Conservation (phyloP, 768 basidiomycete species). For the Hemileccinum impolitum region DNA sequence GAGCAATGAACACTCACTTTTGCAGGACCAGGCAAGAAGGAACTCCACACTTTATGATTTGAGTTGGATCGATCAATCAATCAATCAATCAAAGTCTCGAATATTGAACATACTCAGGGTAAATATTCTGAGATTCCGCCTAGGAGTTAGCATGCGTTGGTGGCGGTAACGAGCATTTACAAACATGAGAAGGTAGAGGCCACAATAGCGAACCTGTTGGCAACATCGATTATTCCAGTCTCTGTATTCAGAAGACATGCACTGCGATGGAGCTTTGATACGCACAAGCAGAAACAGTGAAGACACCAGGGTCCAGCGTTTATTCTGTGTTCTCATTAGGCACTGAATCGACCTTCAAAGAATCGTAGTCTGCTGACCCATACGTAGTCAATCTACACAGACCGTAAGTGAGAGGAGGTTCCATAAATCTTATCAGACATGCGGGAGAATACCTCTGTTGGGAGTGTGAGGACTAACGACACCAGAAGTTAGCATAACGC, state of each 20-base stretch:
- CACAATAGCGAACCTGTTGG: constrained; percentile 5
- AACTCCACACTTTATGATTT: constrained; percentile 2
- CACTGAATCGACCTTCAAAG: not conserved
- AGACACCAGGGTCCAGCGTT: constrained; percentile 1
- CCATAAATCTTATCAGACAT: not conserved
- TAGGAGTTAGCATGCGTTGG: not conserved
- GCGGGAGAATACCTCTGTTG: constrained; percentile 2
- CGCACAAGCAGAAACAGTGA: not conserved
- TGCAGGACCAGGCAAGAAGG: not conserved
- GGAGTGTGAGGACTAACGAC: constrained; percentile 7
- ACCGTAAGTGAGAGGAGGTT: not conserved
- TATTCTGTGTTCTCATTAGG: not conserved
- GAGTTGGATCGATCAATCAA: not conserved
- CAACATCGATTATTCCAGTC: not conserved
- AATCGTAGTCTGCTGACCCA: not conserved
- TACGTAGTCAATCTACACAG: constrained; percentile 1
- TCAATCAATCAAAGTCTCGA: too few relatives aligned
- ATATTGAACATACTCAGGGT: not conserved
- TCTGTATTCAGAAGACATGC: not conserved
- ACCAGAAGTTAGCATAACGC: not conserved
- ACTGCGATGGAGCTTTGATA: not conserved
- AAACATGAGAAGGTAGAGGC: constrained; percentile 1
- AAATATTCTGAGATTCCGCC: not conserved
- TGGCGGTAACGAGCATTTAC: not conserved
- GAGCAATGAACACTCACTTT: not conserved